Evolutionary conservation across 1,139 yeast genomes (phyloP).

Genomic region (Candida sp.): DNA sequence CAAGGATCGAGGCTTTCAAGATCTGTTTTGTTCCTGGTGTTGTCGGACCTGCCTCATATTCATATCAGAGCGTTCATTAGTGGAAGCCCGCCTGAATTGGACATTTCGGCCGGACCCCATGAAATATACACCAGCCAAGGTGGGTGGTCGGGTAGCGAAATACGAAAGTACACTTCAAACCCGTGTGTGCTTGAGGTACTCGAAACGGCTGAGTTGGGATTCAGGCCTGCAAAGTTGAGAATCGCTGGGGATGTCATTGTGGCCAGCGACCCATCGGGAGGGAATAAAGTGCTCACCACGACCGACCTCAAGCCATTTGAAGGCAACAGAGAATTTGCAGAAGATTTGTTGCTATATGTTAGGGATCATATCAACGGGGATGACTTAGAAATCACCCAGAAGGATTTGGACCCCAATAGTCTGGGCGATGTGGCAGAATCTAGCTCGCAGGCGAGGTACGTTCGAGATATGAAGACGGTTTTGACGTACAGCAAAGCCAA

Average conservation of each 20-base stretch:
- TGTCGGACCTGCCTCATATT: conserved; percentile 29
- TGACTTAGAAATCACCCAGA: neutral
- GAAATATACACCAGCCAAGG: conserved; percentile 40
- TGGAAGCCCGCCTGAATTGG: conserved; percentile 43
- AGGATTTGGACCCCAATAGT: too few species aligned
- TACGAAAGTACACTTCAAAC: conserved; percentile 18
- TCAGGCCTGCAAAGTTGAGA: neutral
- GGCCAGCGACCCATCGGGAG: neutral
- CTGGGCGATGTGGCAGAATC: neutral
- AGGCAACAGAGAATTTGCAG: neutral
- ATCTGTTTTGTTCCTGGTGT: conserved; percentile 35
- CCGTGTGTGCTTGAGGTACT: neutral
- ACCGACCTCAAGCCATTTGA: neutral
- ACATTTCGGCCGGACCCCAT: conserved; percentile 18
- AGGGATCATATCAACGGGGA: neutral
- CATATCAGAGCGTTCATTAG: conserved; percentile 11
- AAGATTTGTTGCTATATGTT: neutral
- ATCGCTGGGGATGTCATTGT: neutral
- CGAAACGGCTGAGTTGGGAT: neutral
- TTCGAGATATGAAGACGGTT: neutral
- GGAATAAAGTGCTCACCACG: neutral
- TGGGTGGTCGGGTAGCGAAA: conserved; percentile 42
- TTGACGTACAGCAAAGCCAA: neutral
- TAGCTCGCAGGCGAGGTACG: neutral
- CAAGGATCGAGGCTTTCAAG: conserved; percentile 37